A percentile compares a stretch with the other conserved stretches of the same genome.
phyloP scores from a whole-genome alignment of 1,139 yeast genomes.

The Pichia sp. region DNA sequence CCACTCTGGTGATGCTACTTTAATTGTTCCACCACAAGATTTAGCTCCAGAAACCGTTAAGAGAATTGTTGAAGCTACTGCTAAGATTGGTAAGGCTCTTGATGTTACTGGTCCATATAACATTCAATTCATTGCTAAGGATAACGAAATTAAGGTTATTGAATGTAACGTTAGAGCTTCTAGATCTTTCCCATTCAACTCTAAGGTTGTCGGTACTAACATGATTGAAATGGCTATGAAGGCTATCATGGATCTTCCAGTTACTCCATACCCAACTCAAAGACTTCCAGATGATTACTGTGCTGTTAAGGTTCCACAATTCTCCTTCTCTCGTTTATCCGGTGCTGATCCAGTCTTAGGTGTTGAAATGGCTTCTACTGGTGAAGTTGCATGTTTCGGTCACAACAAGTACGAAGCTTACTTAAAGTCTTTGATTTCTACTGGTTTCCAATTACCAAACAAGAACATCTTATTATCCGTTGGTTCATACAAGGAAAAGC shows the following conservation, averaged over 20 bases:
- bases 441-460: conserved; percentile 95
- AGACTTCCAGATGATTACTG: conserved; percentile 91
- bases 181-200: conserved; percentile 97
- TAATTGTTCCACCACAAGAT: conserved; percentile 97
- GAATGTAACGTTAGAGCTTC: conserved; percentile 99
- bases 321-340: conserved; percentile 94
- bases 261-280: conserved; percentile 86
- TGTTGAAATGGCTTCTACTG: conserved; percentile 99
- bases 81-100: conserved; percentile 93
- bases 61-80: conserved; percentile 92
- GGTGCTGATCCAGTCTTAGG: conserved; percentile 99
- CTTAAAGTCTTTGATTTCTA: conserved; percentile 88
- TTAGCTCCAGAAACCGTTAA: conserved; percentile 88
- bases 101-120: conserved; percentile 98
- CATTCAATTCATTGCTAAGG: conserved; percentile 87
- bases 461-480: conserved; percentile 91
- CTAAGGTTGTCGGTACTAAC: conserved; percentile 97
- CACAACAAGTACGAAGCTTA: conserved; percentile 96
- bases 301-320: conserved; percentile 98
- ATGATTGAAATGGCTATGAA: conserved; percentile 97
- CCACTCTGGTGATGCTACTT: conserved; percentile 98
- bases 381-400: conserved; percentile 99
- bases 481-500: conserved; percentile 98
- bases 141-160: conserved; percentile 75
- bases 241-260: conserved; percentile 89